Conservation (phyloP, 73 alveolate species). For the Paramecium pentaurelia region DNA sequence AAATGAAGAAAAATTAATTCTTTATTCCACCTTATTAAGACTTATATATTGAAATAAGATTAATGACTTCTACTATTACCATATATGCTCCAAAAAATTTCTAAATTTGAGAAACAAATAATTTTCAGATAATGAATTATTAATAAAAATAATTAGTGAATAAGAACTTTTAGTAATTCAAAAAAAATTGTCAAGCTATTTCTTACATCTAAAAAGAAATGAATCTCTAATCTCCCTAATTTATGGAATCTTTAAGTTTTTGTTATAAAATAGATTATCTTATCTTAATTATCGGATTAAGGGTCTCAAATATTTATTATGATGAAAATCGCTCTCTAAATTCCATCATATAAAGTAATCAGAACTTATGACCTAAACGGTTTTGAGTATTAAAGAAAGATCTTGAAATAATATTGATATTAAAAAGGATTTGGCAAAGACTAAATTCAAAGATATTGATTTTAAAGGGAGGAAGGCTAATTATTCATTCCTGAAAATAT, state of each 20-base stretch:
- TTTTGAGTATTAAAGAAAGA: background rate
- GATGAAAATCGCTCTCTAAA: background rate
- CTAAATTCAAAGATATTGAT: conserved; percentile 7
- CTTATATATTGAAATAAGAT: background rate
- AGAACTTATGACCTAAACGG: conserved; percentile 34
- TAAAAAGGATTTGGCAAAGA: background rate
- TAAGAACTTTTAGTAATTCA: background rate
- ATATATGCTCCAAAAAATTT: background rate
- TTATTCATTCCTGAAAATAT: background rate
- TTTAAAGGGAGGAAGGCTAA: background rate
- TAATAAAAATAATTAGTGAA: background rate
- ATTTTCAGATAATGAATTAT: background rate
- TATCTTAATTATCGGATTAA: background rate
- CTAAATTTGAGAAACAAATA: background rate
- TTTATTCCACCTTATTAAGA: background rate
- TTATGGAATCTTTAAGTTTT: background rate
- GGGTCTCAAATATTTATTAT: background rate
- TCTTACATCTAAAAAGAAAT: background rate
- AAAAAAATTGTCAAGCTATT: background rate
- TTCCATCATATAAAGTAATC: background rate
- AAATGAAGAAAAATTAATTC: background rate
- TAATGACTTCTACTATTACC: background rate
- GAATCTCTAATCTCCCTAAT: background rate
- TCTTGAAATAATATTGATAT: background rate
- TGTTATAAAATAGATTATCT: background rate